These are phyloP conservation scores for Trichoderma aggressivum DNA, from an alignment of 2,329 filamentous ascomycete genomes.

Conservation along the genomic window DNA sequence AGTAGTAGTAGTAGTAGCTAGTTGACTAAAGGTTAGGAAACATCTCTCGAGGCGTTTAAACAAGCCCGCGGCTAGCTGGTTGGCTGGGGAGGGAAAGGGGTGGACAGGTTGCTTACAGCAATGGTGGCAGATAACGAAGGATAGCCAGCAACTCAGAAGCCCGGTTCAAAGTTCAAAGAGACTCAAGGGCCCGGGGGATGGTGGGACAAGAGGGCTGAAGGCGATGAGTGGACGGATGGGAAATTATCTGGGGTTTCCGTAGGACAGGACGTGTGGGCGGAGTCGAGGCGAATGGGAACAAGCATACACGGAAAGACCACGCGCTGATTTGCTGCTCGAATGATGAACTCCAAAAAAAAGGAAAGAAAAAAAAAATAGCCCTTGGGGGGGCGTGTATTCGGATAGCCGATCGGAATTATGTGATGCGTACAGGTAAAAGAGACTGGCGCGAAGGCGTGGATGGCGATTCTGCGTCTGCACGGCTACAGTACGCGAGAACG, in stretches of 20 bases:
- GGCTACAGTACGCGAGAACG: slow-evolving; percentile 4
- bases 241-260: slow-evolving; percentile 28
- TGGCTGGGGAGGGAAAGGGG: not conserved
- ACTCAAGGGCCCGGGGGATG: slow-evolving; percentile 17
- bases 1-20: too few relatives aligned
- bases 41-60: not conserved
- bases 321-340: slow-evolving; percentile 17
- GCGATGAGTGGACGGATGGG: slow-evolving; percentile 24
- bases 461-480: slow-evolving; percentile 5
- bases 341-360: slow-evolving; percentile 19
- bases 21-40: not conserved
- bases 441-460: slow-evolving; percentile 10
- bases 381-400: slow-evolving; percentile 8
- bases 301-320: slow-evolving; percentile 10
- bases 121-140: slow-evolving; percentile 23
- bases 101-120: slow-evolving; percentile 10
- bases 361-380: not conserved
- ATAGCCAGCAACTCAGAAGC: slow-evolving; percentile 22
- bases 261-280: slow-evolving; percentile 21
- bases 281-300: slow-evolving; percentile 10
- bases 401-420: slow-evolving; percentile 12
- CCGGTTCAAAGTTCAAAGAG: slow-evolving; percentile 17
- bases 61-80: not conserved
- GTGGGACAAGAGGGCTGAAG: slow-evolving; percentile 33
- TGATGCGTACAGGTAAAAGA: slow-evolving; percentile 1